phyloP scores from a whole-genome alignment of 108 stramenopile species.

The Fragilaria crotonensis region DNA sequence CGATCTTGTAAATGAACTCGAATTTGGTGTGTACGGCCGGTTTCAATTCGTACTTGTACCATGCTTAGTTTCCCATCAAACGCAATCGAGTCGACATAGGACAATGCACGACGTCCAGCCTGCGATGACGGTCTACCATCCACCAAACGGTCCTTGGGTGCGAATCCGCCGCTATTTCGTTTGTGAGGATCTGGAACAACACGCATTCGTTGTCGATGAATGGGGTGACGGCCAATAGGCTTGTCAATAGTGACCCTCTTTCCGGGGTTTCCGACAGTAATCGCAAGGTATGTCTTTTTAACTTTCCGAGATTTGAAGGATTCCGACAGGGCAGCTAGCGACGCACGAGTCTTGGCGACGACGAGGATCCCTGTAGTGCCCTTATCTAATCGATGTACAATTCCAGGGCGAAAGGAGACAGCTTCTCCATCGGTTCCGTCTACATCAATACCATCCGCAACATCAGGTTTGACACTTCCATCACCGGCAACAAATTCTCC shows the following conservation, averaged over 20 bases:
- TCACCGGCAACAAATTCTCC: slow-evolving; percentile 47
- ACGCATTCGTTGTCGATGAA: slow-evolving; percentile 89
- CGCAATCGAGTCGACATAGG: slow-evolving; percentile 64
- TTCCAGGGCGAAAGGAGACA: slow-evolving; percentile 84
- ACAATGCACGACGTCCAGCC: slow-evolving; percentile 72
- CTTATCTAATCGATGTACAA: slow-evolving; percentile 95
- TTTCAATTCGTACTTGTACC: slow-evolving; percentile 86
- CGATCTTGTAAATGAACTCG: slow-evolving; percentile 91
- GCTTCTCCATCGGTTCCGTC: slow-evolving; percentile 53
- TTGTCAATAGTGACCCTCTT: slow-evolving; percentile 77
- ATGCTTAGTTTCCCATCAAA: slow-evolving; percentile 89
- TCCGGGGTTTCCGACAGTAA: slow-evolving; percentile 86
- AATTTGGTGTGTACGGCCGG: slow-evolving; percentile 93
- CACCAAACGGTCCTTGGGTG: slow-evolving; percentile 19
- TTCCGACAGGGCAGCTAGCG: slow-evolving; percentile 71
- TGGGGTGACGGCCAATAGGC: slow-evolving; percentile 90
- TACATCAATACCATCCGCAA: slow-evolving; percentile 28
- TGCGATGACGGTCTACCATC: slow-evolving; percentile 18
- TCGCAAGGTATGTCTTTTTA: slow-evolving; percentile 84
- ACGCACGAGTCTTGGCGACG: slow-evolving; percentile 86
- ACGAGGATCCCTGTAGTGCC: slow-evolving; percentile 92
- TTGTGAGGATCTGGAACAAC: slow-evolving; percentile 76
- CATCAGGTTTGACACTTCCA: too few relatives aligned
- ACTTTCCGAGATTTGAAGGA: slow-evolving; percentile 79
- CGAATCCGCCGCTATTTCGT: slow-evolving; percentile 20